Percentiles rank a stretch among this genome's conserved stretches.
Conservation (phyloP, 1,139 yeast species). For the Geotrichum reessii region DNA sequence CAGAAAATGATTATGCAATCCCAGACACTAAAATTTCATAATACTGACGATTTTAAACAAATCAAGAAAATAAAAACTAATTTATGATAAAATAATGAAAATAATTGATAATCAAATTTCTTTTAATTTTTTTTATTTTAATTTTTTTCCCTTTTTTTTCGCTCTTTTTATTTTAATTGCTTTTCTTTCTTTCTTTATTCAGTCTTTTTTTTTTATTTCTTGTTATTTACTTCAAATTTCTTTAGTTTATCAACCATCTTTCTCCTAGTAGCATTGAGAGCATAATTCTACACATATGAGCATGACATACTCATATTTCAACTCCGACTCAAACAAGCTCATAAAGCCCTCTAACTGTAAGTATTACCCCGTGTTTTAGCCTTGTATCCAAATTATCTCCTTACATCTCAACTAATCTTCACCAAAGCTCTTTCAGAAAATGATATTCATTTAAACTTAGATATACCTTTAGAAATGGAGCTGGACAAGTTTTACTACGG, state of each 20-base stretch:
- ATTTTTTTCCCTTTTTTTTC: neutral
- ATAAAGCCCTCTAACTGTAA: neutral
- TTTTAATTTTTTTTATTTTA: neutral
- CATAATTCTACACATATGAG: neutral
- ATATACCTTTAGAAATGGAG: conserved; percentile 7
- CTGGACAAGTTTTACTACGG: conserved; percentile 11
- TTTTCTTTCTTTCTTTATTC: neutral
- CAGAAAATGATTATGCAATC: neutral
- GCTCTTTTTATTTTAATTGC: too few species aligned
- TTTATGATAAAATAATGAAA: neutral
- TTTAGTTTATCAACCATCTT: neutral
- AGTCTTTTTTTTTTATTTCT: neutral
- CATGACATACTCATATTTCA: neutral
- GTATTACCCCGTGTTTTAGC: neutral
- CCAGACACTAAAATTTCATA: neutral
- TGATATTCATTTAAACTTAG: neutral
- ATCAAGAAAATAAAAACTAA: neutral
- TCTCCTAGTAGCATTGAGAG: neutral
- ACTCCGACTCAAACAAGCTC: neutral
- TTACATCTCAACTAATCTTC: neutral
- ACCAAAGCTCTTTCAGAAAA: neutral
- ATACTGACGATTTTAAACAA: neutral
- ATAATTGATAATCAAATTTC: neutral
- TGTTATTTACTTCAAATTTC: too few species aligned
- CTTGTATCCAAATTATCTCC: neutral